Percentiles rank a stretch among this genome's conserved stretches.
Evolutionary conservation across 306 rosid species (phyloP).

Genomic region (Carpinus viminea): DNA sequence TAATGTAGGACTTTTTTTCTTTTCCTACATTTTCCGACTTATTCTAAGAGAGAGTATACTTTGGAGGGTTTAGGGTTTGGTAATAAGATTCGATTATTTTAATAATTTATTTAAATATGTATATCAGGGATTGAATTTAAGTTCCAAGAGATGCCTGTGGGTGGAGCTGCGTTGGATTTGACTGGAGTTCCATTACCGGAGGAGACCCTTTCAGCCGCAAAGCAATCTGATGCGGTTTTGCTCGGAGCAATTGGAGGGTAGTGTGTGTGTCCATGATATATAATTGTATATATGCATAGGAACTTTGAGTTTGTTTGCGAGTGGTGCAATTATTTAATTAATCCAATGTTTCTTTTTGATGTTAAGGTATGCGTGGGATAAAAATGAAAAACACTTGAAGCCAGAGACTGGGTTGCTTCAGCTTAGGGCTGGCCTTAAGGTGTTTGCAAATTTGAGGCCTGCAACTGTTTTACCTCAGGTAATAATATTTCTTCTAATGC

Average conservation of each 20-base stretch:
- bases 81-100: background rate
- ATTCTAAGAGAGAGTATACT: background rate
- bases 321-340: background rate
- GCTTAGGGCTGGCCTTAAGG: conserved; percentile 66
- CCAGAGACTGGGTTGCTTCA: conserved; percentile 91
- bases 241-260: conserved; percentile 96
- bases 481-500: background rate
- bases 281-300: background rate
- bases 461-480: conserved; percentile 84
- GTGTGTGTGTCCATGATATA: background rate
- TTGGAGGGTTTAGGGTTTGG: background rate
- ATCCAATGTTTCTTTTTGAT: conserved; percentile 4
- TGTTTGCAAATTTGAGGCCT: conserved; percentile 83
- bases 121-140: conserved; percentile 61
- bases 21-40: background rate
- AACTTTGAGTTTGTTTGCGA: background rate
- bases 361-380: conserved; percentile 79
- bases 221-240: conserved; percentile 78
- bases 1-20: background rate
- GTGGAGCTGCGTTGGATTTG: conserved; percentile 88
- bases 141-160: conserved; percentile 71
- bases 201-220: conserved; percentile 66
- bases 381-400: conserved; percentile 72
- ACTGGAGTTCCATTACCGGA: conserved; percentile 86
- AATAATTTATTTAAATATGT: background rate